Conservation (phyloP, 441 rosid species). For the Gossypium trilobum region DNA sequence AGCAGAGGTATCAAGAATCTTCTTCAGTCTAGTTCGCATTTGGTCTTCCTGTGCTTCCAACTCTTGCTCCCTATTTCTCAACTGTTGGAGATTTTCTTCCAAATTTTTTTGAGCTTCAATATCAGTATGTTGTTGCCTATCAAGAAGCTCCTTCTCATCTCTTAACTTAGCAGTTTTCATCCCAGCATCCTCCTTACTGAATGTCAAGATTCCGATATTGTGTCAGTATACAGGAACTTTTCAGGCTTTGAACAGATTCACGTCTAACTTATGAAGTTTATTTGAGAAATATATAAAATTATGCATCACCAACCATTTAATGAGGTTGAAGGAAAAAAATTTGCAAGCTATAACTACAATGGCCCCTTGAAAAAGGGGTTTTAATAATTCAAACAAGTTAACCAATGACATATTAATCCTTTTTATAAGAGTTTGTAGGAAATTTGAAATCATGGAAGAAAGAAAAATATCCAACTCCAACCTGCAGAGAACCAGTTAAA, state of each 20-base stretch:
- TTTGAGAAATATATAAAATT: background rate
- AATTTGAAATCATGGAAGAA: constrained; percentile 1
- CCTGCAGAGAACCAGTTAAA: background rate
- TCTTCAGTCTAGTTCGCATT: constrained; percentile 52
- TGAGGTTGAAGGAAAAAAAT: constrained; percentile 9
- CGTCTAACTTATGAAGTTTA: constrained; percentile 1
- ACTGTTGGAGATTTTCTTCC: constrained; percentile 90
- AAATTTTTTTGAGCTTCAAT: constrained; percentile 81
- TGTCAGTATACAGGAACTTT: constrained; percentile 1
- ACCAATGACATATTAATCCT: background rate
- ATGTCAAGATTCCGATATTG: constrained; percentile 18
- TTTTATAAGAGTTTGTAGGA: background rate
- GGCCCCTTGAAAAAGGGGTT: background rate
- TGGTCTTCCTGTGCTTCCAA: constrained; percentile 71
- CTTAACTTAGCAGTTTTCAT: constrained; percentile 78
- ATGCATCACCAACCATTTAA: background rate
- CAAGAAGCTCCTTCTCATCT: constrained; percentile 94
- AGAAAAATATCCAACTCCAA: background rate
- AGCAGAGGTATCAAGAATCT: constrained; percentile 51
- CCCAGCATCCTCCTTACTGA: constrained; percentile 95
- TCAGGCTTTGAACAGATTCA: constrained; percentile 1
- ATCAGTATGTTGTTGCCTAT: constrained; percentile 89
- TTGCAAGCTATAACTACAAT: background rate
- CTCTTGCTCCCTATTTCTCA: constrained; percentile 70
- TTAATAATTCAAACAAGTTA: constrained; percentile 8